Percentiles rank a stretch among this genome's conserved stretches.
Conservation (phyloP, 2,329 filamentous ascomycete species). For the Aphanocladium album region DNA sequence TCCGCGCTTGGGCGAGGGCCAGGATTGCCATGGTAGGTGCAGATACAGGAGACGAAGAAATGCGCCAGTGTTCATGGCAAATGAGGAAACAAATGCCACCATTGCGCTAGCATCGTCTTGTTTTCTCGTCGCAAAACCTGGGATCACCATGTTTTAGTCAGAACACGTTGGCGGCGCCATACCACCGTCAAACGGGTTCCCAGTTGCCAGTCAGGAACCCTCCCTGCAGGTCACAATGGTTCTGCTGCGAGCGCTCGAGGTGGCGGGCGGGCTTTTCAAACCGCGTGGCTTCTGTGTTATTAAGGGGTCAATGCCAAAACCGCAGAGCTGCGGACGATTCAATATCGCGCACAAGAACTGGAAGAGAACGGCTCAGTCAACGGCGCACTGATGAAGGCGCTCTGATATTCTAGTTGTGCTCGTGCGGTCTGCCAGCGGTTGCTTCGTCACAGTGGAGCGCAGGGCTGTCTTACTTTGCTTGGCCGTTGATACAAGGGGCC, state of each 20-base stretch:
- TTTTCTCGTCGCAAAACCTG: not conserved
- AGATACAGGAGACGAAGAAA: not conserved
- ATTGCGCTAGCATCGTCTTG: not conserved
- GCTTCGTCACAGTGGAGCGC: not conserved
- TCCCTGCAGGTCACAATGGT: not conserved
- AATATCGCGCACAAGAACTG: not conserved
- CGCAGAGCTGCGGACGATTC: not conserved
- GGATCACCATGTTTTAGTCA: not conserved
- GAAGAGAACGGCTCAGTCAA: not conserved
- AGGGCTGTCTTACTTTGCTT: conserved; percentile 1
- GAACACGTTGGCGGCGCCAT: not conserved
- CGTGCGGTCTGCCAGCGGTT: not conserved
- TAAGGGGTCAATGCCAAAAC: not conserved
- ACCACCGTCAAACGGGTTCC: not conserved
- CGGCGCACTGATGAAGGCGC: not conserved
- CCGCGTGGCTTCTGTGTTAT: not conserved
- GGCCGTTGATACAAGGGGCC: not conserved
- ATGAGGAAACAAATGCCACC: not conserved
- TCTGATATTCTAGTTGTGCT: not conserved
- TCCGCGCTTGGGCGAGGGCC: not conserved
- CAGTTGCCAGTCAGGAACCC: not conserved
- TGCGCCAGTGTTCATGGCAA: not conserved
- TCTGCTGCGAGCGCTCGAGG: not conserved
- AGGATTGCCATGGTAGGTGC: not conserved
- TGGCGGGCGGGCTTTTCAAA: not conserved